Conservation (phyloP, 768 basidiomycete genomes). For the Suillus fuscotomentosus region DNA sequence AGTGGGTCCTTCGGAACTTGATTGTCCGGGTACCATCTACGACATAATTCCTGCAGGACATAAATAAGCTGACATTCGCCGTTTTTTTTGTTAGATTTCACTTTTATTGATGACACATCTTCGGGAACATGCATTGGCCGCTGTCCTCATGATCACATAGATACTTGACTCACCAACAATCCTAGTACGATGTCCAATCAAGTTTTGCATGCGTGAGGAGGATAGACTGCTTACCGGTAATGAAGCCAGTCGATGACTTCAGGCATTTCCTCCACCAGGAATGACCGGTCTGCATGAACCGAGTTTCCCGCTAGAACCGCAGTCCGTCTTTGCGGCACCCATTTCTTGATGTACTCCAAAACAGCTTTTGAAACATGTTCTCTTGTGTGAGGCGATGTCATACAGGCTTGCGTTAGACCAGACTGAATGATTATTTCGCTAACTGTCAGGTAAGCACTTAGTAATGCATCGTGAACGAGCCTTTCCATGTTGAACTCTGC, state of each 20-base stretch:
- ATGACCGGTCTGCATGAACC: slow-evolving; percentile 77
- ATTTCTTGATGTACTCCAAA: slow-evolving; percentile 76
- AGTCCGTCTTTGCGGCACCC: slow-evolving; percentile 65
- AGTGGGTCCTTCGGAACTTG: slow-evolving; percentile 21
- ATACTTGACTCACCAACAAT: slow-evolving; percentile 59
- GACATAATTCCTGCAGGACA: slow-evolving; percentile 57
- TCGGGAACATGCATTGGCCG: neutral
- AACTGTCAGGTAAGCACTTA: neutral
- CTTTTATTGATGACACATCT: slow-evolving; percentile 89
- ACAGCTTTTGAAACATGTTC: slow-evolving; percentile 61
- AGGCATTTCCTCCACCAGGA: slow-evolving; percentile 79
- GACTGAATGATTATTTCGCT: slow-evolving; percentile 44
- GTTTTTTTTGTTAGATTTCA: slow-evolving; percentile 15
- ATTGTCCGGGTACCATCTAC: slow-evolving; percentile 64
- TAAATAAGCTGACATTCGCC: slow-evolving; percentile 2
- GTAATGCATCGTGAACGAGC: slow-evolving; percentile 37
- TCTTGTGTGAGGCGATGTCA: slow-evolving; percentile 64
- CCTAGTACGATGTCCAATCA: slow-evolving; percentile 31
- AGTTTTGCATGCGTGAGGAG: neutral
- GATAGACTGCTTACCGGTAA: slow-evolving; percentile 54
- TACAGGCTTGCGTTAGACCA: slow-evolving; percentile 78
- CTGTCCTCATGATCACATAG: neutral
- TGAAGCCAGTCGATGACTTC: slow-evolving; percentile 76
- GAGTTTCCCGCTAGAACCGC: slow-evolving; percentile 86
- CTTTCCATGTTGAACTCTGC: slow-evolving; percentile 73